Percentiles rank a stretch among this genome's conserved stretches.
Evolutionary conservation across 176 grass and related monocot genomes (phyloP).

Genomic region (Juncus inflexus): DNA sequence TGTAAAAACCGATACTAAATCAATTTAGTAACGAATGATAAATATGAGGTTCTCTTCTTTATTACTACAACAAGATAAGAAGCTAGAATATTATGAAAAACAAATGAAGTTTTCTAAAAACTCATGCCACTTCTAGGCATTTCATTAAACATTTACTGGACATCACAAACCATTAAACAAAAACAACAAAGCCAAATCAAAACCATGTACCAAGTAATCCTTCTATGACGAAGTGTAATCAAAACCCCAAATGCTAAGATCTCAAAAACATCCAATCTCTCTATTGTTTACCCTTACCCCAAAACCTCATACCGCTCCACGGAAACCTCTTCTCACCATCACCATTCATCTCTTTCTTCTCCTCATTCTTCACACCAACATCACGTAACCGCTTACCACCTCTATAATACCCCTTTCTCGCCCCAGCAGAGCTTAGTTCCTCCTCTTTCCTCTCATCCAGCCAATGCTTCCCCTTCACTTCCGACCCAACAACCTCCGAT

Average conservation of each 20-base stretch:
- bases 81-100: not conserved
- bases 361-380: conserved; percentile 26
- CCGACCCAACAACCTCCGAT: conserved; percentile 45
- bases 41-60: not conserved
- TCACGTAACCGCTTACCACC: conserved; percentile 33
- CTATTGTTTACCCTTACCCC: conserved; percentile 38
- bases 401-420: conserved; percentile 46
- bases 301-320: conserved; percentile 38
- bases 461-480: conserved; percentile 70
- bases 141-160: too few species aligned
- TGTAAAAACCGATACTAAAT: too few species aligned
- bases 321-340: conserved; percentile 52
- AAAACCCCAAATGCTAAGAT: conserved; percentile 7
- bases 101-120: not conserved
- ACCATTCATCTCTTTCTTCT: conserved; percentile 20
- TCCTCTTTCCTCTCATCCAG: conserved; percentile 56
- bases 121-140: too few species aligned
- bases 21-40: too few species aligned
- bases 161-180: too few species aligned
- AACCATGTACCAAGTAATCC: too few species aligned
- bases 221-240: not conserved
- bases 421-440: conserved; percentile 39
- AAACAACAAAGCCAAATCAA: too few species aligned
- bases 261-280: not conserved
- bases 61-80: not conserved